These are phyloP conservation scores for Nakaseomyces uthaithaninus DNA, from an alignment of 1,139 yeast species.

Conservation along the genomic window DNA sequence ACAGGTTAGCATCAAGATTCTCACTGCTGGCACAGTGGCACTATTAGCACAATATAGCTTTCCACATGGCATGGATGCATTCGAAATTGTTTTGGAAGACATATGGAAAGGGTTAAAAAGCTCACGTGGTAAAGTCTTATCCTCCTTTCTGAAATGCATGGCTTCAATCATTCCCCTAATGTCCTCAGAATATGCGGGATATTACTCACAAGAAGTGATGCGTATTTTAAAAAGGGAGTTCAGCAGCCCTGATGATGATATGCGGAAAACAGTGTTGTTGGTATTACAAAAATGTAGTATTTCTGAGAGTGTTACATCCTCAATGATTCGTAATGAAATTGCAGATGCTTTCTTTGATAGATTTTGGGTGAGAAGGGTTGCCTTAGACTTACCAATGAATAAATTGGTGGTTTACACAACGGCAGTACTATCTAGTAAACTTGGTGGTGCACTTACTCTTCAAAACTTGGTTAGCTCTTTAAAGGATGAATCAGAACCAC, in stretches of 20 bases:
- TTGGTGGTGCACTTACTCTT: constrained; percentile 57
- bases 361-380: constrained; percentile 74
- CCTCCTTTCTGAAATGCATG: constrained; percentile 69
- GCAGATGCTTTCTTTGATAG: constrained; percentile 56
- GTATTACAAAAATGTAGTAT: constrained; percentile 52
- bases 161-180: constrained; percentile 80
- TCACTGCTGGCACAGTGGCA: constrained; percentile 65
- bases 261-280: constrained; percentile 64
- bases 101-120: constrained; percentile 71
- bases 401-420: constrained; percentile 70
- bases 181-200: constrained; percentile 75
- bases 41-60: constrained; percentile 76
- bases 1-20: constrained; percentile 54
- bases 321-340: constrained; percentile 42
- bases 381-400: constrained; percentile 47
- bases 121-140: constrained; percentile 71
- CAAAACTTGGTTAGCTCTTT: constrained; percentile 50
- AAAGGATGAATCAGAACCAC: constrained; percentile 77
- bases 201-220: constrained; percentile 70
- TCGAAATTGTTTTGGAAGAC: constrained; percentile 56
- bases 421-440: constrained; percentile 52
- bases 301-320: constrained; percentile 44
- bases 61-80: constrained; percentile 89
- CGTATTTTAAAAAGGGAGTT: constrained; percentile 63
- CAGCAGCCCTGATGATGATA: constrained; percentile 78